Evolutionary conservation across 2,329 filamentous ascomycete species (phyloP).

Genomic region (Pseudogymnoascus sp.): DNA sequence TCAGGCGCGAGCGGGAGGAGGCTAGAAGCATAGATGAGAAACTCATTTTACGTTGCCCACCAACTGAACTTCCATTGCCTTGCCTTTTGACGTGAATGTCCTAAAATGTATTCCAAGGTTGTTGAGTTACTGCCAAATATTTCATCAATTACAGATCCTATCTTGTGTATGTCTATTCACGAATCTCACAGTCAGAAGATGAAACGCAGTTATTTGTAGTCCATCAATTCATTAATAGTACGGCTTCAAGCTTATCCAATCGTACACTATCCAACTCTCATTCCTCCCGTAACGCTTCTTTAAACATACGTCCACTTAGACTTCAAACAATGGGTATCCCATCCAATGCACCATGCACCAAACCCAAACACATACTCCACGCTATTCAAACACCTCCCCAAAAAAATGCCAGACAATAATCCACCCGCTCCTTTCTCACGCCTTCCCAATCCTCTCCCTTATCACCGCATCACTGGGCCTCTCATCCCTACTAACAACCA

Average conservation of each 20-base stretch:
- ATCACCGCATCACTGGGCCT: slow-evolving; percentile 25
- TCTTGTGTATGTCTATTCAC: neutral
- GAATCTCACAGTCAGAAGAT: neutral
- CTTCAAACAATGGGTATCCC: slow-evolving; percentile 5
- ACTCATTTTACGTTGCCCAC: slow-evolving; percentile 4
- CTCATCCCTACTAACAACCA: slow-evolving; percentile 38
- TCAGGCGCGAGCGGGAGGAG: neutral
- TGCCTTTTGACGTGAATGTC: no score
- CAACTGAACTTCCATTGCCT: neutral
- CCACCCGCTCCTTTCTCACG: neutral
- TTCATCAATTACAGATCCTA: neutral
- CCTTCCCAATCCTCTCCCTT: slow-evolving; percentile 17
- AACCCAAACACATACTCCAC: neutral
- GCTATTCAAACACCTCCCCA: neutral
- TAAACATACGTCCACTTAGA: neutral
- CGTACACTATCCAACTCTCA: neutral
- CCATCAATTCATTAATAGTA: neutral
- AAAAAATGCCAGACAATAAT: neutral
- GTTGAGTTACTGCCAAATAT: neutral
- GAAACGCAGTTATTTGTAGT: neutral
- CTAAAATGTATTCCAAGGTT: neutral
- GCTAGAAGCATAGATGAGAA: neutral
- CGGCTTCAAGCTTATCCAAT: slow-evolving; percentile 4
- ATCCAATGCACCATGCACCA: slow-evolving; percentile 1
- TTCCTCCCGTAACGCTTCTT: neutral